Evolutionary conservation across 1,139 yeast genomes (phyloP), one percentile per base, ranked within the genome.

Genomic region (Magnusiomyces ingens): DNA sequence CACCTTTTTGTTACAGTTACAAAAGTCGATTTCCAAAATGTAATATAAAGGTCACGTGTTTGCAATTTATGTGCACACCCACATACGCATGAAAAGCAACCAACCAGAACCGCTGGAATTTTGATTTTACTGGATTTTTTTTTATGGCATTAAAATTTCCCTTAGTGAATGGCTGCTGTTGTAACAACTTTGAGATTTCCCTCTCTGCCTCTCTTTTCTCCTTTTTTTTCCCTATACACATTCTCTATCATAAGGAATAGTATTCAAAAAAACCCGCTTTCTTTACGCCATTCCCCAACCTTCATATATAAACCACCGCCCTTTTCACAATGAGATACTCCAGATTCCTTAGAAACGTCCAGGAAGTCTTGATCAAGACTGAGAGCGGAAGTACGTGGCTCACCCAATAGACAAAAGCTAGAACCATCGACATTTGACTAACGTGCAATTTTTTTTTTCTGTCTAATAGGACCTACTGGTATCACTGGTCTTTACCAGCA

Each of bases 401-500:
- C 17, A 29, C 17, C 17, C n/a, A 10, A 10, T 3, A 29, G 4
- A 11, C 17, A 6, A 36, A 48, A 18, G 3, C 17, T 13, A 42
- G 11, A 13, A 10, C n/a, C n/a, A 18, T 15, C n/a, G 2, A 10
- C n/a, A 42, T 21, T 19, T 36, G 26, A 37, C 40, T 45, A 5
- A 17, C 48, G 12, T 22, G 21, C 48, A 6, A 17, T 38, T 19
- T 45, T 29, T 21, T 43, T 50, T 17, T 22, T 35, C 11, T 45
- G 35, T 41, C 41, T 13, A 15, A 35, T 45, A 60, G 66, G 64
- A 54, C 73, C 93, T 42, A 87, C 95, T 41, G 96, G 96, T 62
- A 66, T 88, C 58, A 79, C 95, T 6, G 95, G 95, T 1, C 69
- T 88, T 58, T 77, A 74, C 67, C 85, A 84, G 66, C 95, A 87